These are phyloP conservation scores for Candida ovalis DNA, from an alignment of 805 yeast genomes.

Conservation along the genomic window DNA sequence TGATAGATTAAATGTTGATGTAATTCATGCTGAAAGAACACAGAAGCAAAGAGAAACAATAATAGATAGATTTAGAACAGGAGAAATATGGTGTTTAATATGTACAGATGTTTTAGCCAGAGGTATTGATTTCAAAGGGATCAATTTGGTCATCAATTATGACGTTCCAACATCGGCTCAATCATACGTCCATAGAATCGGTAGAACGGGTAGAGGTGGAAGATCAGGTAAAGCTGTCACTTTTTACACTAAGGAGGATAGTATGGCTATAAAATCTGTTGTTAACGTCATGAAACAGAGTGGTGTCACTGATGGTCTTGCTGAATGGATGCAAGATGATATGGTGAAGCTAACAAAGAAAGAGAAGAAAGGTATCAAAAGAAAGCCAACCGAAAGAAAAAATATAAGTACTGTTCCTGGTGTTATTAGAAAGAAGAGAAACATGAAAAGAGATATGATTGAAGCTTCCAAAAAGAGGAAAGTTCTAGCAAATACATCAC, in stretches of 20 bases:
- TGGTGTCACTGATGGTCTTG: slow-evolving; percentile 56
- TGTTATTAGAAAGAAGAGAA: slow-evolving; percentile 59
- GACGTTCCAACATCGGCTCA: slow-evolving; percentile 95
- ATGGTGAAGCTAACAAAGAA: slow-evolving; percentile 60
- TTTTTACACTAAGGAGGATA: slow-evolving; percentile 88
- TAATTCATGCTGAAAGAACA: slow-evolving; percentile 92
- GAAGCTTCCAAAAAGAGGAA: slow-evolving; percentile 62
- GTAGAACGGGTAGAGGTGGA: slow-evolving; percentile 98
- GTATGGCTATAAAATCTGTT: slow-evolving; percentile 69
- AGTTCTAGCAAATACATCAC: background rate
- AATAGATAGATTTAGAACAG: slow-evolving; percentile 79
- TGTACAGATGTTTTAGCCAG: slow-evolving; percentile 95
- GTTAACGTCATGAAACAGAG: slow-evolving; percentile 95
- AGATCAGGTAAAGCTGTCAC: slow-evolving; percentile 84
- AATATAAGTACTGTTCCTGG: slow-evolving; percentile 83
- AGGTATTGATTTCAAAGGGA: slow-evolving; percentile 97
- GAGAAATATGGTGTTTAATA: slow-evolving; percentile 93
- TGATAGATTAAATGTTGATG: slow-evolving; percentile 91
- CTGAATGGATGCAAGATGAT: slow-evolving; percentile 75
- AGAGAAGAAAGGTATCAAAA: slow-evolving; percentile 59
- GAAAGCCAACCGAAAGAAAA: slow-evolving; percentile 57
- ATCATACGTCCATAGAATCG: slow-evolving; percentile 95
- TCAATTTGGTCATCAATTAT: slow-evolving; percentile 89
- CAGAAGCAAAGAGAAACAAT: slow-evolving; percentile 81
- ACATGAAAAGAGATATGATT: slow-evolving; percentile 65